phyloP scores from a whole-genome alignment of 2,329 filamentous ascomycete genomes.

The Amauroascus verrucosus region DNA sequence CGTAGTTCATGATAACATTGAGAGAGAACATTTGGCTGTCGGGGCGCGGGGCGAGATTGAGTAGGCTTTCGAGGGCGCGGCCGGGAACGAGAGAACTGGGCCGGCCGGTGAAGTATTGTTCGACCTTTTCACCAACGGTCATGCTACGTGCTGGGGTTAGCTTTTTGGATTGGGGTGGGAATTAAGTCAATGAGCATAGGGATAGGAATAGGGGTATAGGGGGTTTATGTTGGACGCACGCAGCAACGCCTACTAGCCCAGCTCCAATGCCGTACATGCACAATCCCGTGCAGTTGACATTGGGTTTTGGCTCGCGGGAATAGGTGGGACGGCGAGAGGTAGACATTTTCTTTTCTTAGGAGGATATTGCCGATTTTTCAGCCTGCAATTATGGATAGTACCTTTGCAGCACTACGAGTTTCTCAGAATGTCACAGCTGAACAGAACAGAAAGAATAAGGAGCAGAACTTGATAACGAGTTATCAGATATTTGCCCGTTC shows the following conservation, averaged over 20 bases:
- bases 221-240: slow-evolving; percentile 16
- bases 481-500: too few relatives aligned
- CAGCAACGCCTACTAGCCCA: slow-evolving; percentile 18
- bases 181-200: too few relatives aligned
- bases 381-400: too few relatives aligned
- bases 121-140: slow-evolving; percentile 23
- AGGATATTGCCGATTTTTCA: too few relatives aligned
- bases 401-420: too few relatives aligned
- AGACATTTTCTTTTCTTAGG: neutral
- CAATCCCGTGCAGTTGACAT: slow-evolving; percentile 9
- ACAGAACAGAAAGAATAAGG: neutral
- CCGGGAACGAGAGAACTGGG: slow-evolving; percentile 26
- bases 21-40: slow-evolving; percentile 19
- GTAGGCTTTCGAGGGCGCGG: slow-evolving; percentile 20
- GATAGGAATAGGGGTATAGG: neutral
- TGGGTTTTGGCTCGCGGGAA: slow-evolving; percentile 3
- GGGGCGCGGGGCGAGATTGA: slow-evolving; percentile 19
- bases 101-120: slow-evolving; percentile 23
- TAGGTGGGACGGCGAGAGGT: slow-evolving; percentile 6
- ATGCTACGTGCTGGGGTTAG: slow-evolving; percentile 17
- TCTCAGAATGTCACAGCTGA: too few relatives aligned
- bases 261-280: slow-evolving; percentile 11
- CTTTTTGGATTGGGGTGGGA: neutral
- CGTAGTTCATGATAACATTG: slow-evolving; percentile 24
- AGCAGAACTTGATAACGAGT: neutral